Base-by-base conservation (phyloP, 1,284 basidiomycete species). In the Melanopsichium pennsylvanicum region DNA sequence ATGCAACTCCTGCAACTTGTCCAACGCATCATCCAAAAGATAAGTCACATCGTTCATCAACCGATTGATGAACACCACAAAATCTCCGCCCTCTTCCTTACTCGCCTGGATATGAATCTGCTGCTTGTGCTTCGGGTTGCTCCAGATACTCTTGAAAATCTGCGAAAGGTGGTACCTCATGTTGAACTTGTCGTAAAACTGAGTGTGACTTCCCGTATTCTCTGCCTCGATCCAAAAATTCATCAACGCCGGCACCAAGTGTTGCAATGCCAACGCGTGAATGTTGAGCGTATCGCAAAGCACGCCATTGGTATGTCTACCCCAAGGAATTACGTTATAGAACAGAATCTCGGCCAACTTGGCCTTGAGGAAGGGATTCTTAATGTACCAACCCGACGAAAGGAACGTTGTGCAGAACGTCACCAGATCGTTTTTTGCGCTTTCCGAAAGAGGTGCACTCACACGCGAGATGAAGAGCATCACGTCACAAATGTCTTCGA, bases 11-110 rank as follows among this genome's bases (percentile, higher is more conserved):
- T 88, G 85, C 43, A 99, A 85, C 74, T 94, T 91, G 70, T 88
- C 89, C 47, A 98, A 85, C 5, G 93, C 95, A 78, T 99, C 96
- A 80, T 98, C 95, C 84, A 99, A 88, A 60, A 98, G 88, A 82
- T 93, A 98, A 1, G 96, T 98, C 38, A 96, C 93, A 78, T 99
- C 96, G 85, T 97, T 97, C 86, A 98, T 97, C 87, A 98, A 90
- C 73, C 97, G 85, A 82, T 99, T 98, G 83, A 93, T 88, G 81
- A 99, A 98, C 48, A 90, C 89, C 60, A 97, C 89, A 45, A 81
- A 81, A 27, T 71, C 64, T n/a, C 18, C 63, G 49, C 12, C 54
- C 56, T 38, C 66, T 57, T 22, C 50, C 62, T 33, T 41, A 35
- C n/a, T n/a, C 13, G 79, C 70, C 42, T 72, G 71, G 12, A 41